These are phyloP conservation scores for Stygiomarasmius scandens DNA, from an alignment of 1,284 basidiomycete genomes.

Conservation along the genomic window DNA sequence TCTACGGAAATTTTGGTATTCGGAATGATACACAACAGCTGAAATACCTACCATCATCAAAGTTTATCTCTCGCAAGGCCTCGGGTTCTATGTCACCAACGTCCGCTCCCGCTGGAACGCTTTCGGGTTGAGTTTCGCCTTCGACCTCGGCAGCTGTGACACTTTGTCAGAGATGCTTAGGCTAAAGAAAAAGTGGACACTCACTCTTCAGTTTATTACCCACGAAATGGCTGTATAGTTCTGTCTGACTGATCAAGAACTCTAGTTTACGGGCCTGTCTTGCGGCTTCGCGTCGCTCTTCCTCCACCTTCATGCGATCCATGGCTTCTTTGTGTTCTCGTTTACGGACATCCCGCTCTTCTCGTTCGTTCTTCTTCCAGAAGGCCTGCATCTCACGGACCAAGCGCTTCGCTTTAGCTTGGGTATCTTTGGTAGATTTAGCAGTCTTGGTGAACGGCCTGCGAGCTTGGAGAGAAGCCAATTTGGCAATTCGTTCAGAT, in stretches of 20 bases:
- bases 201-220: constrained; percentile 97
- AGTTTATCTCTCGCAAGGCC: constrained; percentile 82
- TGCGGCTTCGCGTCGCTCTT: constrained; percentile 95
- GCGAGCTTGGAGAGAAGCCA: constrained; percentile 82
- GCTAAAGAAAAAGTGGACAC: constrained; percentile 30
- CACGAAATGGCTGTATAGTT: constrained; percentile 99
- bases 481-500: constrained; percentile 75
- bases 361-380: constrained; percentile 98
- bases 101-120: constrained; percentile 63
- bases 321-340: constrained; percentile 94
- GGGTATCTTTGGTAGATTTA: constrained; percentile 87
- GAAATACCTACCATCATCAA: constrained; percentile 81
- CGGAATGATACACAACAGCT: constrained; percentile 26
- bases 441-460: constrained; percentile 78
- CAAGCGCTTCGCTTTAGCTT: constrained; percentile 84
- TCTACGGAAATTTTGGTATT: constrained; percentile 51
- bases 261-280: constrained; percentile 97
- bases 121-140: constrained; percentile 53
- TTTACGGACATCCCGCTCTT: constrained; percentile 90
- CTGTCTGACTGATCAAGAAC: constrained; percentile 98
- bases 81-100: constrained; percentile 53
- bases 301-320: constrained; percentile 90
- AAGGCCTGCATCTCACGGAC: constrained; percentile 96
- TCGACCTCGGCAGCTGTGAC: constrained; percentile 84
- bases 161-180: constrained; percentile 19